These are phyloP conservation scores for Buddleja alternifolia DNA, from an alignment of 257 asterid genomes.

Conservation along the genomic window DNA sequence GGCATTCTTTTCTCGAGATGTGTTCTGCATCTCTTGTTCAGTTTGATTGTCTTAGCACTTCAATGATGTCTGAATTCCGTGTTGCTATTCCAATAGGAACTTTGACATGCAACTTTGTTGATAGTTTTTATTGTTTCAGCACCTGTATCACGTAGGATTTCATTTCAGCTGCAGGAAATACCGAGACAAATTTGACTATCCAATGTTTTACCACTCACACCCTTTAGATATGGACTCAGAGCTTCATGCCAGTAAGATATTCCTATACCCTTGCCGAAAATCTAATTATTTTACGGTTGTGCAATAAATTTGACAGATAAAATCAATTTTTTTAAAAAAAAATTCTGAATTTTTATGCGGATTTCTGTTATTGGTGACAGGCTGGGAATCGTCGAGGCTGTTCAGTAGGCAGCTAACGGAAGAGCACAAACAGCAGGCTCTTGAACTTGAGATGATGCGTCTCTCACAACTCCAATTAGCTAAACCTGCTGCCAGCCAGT, in stretches of 20 bases:
- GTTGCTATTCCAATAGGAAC: not conserved
- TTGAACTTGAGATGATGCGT: conserved; percentile 62
- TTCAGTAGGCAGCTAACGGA: conserved; percentile 55
- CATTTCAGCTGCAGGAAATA: conserved; percentile 60
- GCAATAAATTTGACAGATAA: conserved; percentile 1
- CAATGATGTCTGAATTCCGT: not conserved
- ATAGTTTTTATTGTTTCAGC: too few relatives aligned
- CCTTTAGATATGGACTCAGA: conserved; percentile 44
- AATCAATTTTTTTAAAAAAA: too few relatives aligned
- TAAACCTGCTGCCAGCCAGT: conserved; percentile 39
- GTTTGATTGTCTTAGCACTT: too few relatives aligned
- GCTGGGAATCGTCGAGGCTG: conserved; percentile 55
- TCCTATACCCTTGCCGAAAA: not conserved
- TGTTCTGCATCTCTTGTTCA: too few relatives aligned
- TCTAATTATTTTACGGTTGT: not conserved
- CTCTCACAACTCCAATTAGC: conserved; percentile 63
- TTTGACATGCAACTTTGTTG: not conserved
- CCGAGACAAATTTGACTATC: conserved; percentile 58
- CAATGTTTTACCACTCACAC: conserved; percentile 46
- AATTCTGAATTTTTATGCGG: not conserved
- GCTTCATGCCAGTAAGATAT: conserved; percentile 55
- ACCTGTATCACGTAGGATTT: not conserved
- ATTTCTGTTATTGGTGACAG: conserved; percentile 36
- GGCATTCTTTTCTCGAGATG: too few relatives aligned
- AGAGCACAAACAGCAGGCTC: conserved; percentile 48